Evolutionary conservation across 1,139 yeast genomes (phyloP).

Genomic region (Torulaspora globosa): DNA sequence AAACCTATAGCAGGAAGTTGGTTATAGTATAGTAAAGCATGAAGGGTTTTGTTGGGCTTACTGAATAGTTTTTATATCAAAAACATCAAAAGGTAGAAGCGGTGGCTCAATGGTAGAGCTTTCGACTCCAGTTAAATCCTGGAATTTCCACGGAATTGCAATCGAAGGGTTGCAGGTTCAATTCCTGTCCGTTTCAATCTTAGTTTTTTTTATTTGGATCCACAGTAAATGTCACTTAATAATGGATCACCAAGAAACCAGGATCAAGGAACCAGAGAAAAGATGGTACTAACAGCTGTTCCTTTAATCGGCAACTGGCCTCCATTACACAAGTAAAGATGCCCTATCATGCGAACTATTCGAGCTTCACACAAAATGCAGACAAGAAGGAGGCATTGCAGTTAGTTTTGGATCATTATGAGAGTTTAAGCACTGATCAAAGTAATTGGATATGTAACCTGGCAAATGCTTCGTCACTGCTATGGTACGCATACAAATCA

Average conservation of each 20-base stretch:
- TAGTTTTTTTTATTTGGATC: constrained; percentile 6
- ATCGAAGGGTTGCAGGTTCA: constrained; percentile 75
- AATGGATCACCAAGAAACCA: no score
- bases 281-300: no score
- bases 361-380: constrained; percentile 42
- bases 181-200: constrained; percentile 66
- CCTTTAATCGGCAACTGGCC: neutral
- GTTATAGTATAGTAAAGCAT: no score
- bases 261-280: no score
- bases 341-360: constrained; percentile 62
- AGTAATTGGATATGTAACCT: constrained; percentile 84
- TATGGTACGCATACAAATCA: constrained; percentile 84
- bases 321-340: neutral
- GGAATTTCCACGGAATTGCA: constrained; percentile 35
- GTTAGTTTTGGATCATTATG: constrained; percentile 55
- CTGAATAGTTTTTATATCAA: no score
- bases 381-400: constrained; percentile 58
- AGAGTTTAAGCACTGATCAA: constrained; percentile 59
- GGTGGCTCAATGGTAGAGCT: constrained; percentile 94
- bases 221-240: neutral
- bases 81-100: constrained; percentile 48
- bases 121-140: constrained; percentile 65
- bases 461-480: constrained; percentile 75
- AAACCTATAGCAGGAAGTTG: no score
- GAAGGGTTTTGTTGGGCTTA: no score